Conservation (phyloP, 768 basidiomycete species). For the Tricholoma hemisulphureum region DNA sequence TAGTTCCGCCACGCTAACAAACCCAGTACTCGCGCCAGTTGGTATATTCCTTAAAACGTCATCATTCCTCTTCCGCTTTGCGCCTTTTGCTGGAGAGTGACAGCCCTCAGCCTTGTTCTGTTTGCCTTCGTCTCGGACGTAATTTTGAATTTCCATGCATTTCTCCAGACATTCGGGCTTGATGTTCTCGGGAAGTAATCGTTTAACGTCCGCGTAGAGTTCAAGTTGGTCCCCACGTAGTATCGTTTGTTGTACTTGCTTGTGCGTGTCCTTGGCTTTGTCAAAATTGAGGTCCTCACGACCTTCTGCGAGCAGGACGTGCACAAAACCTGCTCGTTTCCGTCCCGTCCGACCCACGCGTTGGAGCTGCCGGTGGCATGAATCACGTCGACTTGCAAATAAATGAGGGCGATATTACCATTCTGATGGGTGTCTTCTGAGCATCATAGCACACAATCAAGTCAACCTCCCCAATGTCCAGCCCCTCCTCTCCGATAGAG, state of each 20-base stretch:
- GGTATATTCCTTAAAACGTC: slow-evolving; percentile 72
- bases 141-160: slow-evolving; percentile 77
- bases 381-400: not conserved
- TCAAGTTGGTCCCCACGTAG: slow-evolving; percentile 83
- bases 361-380: slow-evolving; percentile 65
- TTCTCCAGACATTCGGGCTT: slow-evolving; percentile 79
- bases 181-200: slow-evolving; percentile 75
- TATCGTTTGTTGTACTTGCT: slow-evolving; percentile 86
- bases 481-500: slow-evolving; percentile 95
- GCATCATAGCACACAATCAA: slow-evolving; percentile 95
- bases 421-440: slow-evolving; percentile 93
- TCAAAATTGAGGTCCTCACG: slow-evolving; percentile 91
- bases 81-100: slow-evolving; percentile 30
- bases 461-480: slow-evolving; percentile 98
- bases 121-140: slow-evolving; percentile 52
- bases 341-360: slow-evolving; percentile 94
- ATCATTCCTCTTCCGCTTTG: slow-evolving; percentile 72
- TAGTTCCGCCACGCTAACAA: slow-evolving; percentile 67
- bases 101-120: slow-evolving; percentile 35
- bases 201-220: slow-evolving; percentile 88
- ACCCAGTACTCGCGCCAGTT: slow-evolving; percentile 64
- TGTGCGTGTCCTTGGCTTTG: slow-evolving; percentile 81
- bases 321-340: slow-evolving; percentile 85
- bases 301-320: slow-evolving; percentile 85
- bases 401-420: slow-evolving; percentile 56